Evolutionary conservation across 495 filamentous ascomycete genomes (phyloP), one percentile per base, ranked within the genome.

Genomic region (Apodospora peruviana): DNA sequence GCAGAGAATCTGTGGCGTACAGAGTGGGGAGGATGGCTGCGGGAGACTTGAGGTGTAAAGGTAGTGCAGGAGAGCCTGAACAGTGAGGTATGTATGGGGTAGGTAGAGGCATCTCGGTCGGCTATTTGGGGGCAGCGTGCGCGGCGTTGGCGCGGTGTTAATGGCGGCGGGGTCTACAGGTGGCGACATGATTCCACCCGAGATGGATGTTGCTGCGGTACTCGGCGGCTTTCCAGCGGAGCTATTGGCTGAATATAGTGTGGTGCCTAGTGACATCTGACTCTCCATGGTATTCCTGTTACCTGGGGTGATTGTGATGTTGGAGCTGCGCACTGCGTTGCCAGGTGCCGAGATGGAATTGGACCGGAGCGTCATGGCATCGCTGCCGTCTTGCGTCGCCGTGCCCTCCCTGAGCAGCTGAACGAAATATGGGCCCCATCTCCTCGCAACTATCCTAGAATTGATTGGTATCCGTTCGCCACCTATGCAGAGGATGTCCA

Each of bases 341-440:
- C 62, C 65, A 40, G 69, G 59, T 3, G 64, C 67, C 11, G 70
- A 70, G 7, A 66, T 53, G 20, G 64, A 66, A 47, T 64, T 62
- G 21, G 62, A 64, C 41, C 72, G 60, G 17, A 75, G 43, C 4
- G 73, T 76, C 23, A 66, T 62, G 2, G 73, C 62, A 43, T 75
- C 72, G 40, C 72, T 72, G 20, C 74, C 77, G 41, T 84, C 77
- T 29, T 79, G 74, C 5, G 76, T 72, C 4, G 76, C 75, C 11
- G 77, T 78, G 14, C 85, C 87, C 65, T 95, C 88, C 20, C 83
- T 81, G 5, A 97, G 77, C 2, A 96, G 76, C 51, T 94, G 90
- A 37, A 91, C 86, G 61, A 98, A 97, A 58, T 91, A 97, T 2
- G 88, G 88, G 0, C 93, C 93, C 93, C 93, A 98, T 51, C 93